These are phyloP conservation scores for Filobasidium floriforme DNA, from an alignment of 768 basidiomycete species.

Conservation along the genomic window DNA sequence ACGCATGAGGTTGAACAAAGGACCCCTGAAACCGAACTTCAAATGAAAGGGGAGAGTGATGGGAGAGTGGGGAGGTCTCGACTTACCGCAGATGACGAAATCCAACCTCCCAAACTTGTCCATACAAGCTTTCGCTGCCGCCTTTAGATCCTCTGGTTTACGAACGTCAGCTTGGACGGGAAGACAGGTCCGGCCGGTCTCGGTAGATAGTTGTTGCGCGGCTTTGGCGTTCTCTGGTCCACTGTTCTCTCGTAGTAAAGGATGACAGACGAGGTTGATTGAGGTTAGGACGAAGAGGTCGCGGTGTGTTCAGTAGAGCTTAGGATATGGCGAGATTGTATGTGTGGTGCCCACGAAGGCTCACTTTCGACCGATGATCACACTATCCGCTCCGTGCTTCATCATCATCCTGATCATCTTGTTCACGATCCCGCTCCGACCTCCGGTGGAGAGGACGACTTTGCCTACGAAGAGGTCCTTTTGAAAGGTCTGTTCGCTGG, in stretches of 20 bases:
- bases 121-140: constrained; percentile 67
- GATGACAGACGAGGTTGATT: constrained; percentile 3
- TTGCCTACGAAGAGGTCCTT: constrained; percentile 79
- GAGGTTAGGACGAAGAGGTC: constrained; percentile 3
- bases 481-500: constrained; percentile 54
- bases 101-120: constrained; percentile 78
- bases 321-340: too few species aligned
- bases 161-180: constrained; percentile 75
- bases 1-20: not conserved
- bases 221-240: constrained; percentile 43
- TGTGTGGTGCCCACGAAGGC: too few species aligned
- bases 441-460: constrained; percentile 73
- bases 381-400: constrained; percentile 62
- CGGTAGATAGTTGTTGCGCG: constrained; percentile 62
- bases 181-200: constrained; percentile 66
- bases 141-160: constrained; percentile 60
- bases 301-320: too few species aligned
- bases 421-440: constrained; percentile 75
- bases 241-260: constrained; percentile 49
- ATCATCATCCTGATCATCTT: constrained; percentile 78
- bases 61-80: too few species aligned
- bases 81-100: constrained; percentile 84
- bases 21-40: not conserved
- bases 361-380: constrained; percentile 81
- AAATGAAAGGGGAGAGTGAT: too few species aligned